Evolutionary conservation across 2,329 filamentous ascomycete genomes (phyloP).

Genomic region (Neonectria hederae): DNA sequence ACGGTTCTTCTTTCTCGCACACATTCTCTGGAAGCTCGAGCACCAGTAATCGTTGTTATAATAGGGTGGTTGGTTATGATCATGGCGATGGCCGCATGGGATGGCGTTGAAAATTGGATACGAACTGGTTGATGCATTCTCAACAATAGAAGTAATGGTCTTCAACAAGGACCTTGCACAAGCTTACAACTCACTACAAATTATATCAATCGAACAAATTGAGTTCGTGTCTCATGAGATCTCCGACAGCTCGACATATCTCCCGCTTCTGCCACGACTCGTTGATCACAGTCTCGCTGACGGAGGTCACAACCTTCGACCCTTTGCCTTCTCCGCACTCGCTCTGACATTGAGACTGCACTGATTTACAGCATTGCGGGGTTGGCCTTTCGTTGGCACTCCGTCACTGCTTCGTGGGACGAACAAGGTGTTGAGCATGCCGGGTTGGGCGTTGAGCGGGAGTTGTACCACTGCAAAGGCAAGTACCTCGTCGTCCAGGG

Average conservation of each 20-base stretch:
- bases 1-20: slow-evolving; percentile 9
- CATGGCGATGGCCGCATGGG: slow-evolving; percentile 36
- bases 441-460: slow-evolving; percentile 6
- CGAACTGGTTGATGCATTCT: slow-evolving; percentile 31
- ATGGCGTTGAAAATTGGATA: slow-evolving; percentile 40
- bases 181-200: slow-evolving; percentile 14
- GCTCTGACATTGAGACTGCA: no score
- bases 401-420: not conserved
- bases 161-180: slow-evolving; percentile 43
- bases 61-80: slow-evolving; percentile 33
- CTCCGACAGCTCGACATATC: not conserved
- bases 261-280: not conserved
- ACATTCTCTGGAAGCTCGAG: not conserved
- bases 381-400: not conserved
- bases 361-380: not conserved
- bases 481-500: not conserved
- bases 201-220: slow-evolving; percentile 18
- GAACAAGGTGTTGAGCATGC: not conserved
- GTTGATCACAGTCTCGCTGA: not conserved
- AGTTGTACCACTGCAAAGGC: slow-evolving; percentile 16
- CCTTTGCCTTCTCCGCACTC: not conserved
- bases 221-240: slow-evolving; percentile 12
- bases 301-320: not conserved
- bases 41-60: slow-evolving; percentile 30
- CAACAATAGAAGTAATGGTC: slow-evolving; percentile 43